Evolutionary conservation across 2,329 filamentous ascomycete species (phyloP), one percentile per base, ranked within the genome.

Genomic region (Beauveria bassiana): DNA sequence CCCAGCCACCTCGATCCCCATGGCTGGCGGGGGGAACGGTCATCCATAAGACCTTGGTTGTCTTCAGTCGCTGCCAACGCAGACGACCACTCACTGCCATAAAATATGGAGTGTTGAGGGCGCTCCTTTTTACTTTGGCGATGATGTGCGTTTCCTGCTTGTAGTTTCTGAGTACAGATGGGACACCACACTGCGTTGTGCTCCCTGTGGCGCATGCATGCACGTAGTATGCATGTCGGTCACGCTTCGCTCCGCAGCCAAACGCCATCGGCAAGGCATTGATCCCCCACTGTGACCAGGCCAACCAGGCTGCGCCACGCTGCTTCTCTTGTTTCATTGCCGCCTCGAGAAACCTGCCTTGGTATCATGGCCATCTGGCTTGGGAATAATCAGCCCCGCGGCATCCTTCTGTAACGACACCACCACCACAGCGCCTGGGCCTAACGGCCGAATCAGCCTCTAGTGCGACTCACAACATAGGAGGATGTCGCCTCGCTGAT

Each of bases 261-360:
- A 38, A 20, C 54, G 38, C 43, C 54, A 40, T 50, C 55, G 28
- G 22, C 43, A 58, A 28, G 55, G 46, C 55, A 58, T 42, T 16
- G 50, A 50, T 58, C 55, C 55, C 34, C 46, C 55, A 58, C 38
- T 31, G 38, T 12, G 38, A 43, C 34, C 49, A 38, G 38, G 57
- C 57, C 57, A 59, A 59, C 57, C 57, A 59, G 22, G 57, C 38
- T 26, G n/a, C 52, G 57, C 47, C 57, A 59, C 57, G 57, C 57
- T 28, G 20, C 31, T 28, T 26, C 5, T 31, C 12, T 14, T 45
- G 53, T 58, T 42, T 49, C 55, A 49, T 38, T 38, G 34, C 12
- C 34, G 28, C 43, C 5, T 57, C 43, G 34, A n/a, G 38, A 43
- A 20, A 9, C 22, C 16, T 28, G 40, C 24, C 38, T 49, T 49